Evolutionary conservation across 805 yeast genomes (phyloP).

Genomic region (Diddensiella santjacobensis): DNA sequence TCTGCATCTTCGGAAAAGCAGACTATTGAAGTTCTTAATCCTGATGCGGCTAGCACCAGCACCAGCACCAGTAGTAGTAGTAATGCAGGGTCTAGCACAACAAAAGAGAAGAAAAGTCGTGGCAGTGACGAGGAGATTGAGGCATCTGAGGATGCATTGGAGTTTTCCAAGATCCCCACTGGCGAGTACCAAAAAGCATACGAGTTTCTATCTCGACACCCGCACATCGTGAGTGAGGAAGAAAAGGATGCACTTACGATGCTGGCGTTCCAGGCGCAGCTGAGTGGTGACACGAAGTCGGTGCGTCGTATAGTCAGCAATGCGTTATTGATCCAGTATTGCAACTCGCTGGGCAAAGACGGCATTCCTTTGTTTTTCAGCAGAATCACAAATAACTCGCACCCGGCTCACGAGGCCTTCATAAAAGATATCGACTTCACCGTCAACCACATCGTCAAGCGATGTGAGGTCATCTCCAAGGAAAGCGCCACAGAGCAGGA

Average conservation of each 20-base stretch:
- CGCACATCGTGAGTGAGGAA: constrained; percentile 68
- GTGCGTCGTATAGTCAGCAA: constrained; percentile 74
- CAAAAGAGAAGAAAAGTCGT: too few relatives aligned
- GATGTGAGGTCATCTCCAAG: constrained; percentile 70
- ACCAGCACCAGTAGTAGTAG: neutral
- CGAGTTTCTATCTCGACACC: constrained; percentile 49
- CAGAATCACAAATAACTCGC: constrained; percentile 48
- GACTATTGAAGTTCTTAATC: constrained; percentile 36
- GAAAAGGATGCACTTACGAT: constrained; percentile 91
- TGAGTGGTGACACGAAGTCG: constrained; percentile 50
- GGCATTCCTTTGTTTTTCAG: constrained; percentile 66
- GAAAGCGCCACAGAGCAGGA: constrained; percentile 38
- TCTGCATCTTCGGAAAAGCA: constrained; percentile 31
- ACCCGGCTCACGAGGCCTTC: constrained; percentile 70
- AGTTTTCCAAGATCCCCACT: constrained; percentile 56
- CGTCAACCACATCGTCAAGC: constrained; percentile 62
- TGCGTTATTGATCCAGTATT: constrained; percentile 73
- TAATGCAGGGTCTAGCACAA: constrained; percentile 16
- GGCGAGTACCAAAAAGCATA: constrained; percentile 49
- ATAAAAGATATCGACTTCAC: constrained; percentile 71
- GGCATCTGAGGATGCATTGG: constrained; percentile 58
- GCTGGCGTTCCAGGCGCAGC: constrained; percentile 84
- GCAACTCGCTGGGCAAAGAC: constrained; percentile 41
- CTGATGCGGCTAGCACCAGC: constrained; percentile 7
- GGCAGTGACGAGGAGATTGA: constrained; percentile 26